Conservation (phyloP, 495 filamentous ascomycete species). For the Hyaloscypha bicolor region DNA sequence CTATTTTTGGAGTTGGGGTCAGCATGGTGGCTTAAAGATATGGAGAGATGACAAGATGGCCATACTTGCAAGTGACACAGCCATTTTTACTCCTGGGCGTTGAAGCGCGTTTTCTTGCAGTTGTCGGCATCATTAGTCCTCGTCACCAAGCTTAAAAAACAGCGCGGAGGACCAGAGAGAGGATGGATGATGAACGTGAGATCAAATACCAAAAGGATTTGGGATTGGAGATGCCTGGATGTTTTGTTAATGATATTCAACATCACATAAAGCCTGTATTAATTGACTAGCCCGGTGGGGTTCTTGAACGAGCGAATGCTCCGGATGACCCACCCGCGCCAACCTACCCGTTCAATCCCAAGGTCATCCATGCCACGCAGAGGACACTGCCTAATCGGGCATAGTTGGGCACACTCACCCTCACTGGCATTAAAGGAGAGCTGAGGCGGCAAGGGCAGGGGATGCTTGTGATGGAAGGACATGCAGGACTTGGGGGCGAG, state of each 20-base stretch:
- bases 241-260: background rate
- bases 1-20: conserved; percentile 7
- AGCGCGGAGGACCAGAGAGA: background rate
- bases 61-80: conserved; percentile 29
- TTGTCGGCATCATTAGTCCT: background rate
- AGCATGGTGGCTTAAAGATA: conserved; percentile 1
- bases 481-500: too few relatives aligned
- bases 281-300: background rate
- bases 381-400: background rate
- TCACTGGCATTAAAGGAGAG: background rate
- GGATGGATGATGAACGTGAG: background rate
- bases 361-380: background rate
- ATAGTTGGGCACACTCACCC: background rate
- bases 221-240: background rate
- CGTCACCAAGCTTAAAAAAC: background rate
- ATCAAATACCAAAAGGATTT: background rate
- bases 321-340: background rate
- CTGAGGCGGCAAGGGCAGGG: background rate
- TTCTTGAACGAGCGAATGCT: background rate
- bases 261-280: background rate
- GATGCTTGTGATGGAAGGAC: background rate
- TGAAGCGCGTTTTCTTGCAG: conserved; percentile 14
- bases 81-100: conserved; percentile 26
- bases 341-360: background rate
- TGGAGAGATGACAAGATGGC: background rate